Conservation (phyloP, 2,329 filamentous ascomycete genomes). For the Didymella sp. region DNA sequence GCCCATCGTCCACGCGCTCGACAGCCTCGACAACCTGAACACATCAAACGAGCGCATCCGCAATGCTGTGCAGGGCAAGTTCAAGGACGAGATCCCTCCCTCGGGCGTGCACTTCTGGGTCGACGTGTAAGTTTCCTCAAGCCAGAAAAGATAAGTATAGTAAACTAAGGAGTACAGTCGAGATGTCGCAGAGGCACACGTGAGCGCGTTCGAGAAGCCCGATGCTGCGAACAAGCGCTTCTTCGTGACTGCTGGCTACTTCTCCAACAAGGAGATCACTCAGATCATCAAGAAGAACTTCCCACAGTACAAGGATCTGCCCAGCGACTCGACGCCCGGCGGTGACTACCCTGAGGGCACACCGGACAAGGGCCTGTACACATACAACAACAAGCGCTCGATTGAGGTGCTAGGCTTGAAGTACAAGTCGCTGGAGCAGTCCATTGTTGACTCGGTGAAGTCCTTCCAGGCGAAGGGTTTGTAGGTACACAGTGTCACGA, state of each 20-base stretch:
- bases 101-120: slow-evolving; percentile 62
- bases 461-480: slow-evolving; percentile 64
- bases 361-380: slow-evolving; percentile 48
- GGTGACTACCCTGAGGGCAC: slow-evolving; percentile 58
- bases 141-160: no score
- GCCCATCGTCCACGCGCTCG: slow-evolving; percentile 65
- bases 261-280: slow-evolving; percentile 66
- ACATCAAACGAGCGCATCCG: slow-evolving; percentile 74
- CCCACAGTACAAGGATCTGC: slow-evolving; percentile 61
- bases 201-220: slow-evolving; percentile 64
- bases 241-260: slow-evolving; percentile 65
- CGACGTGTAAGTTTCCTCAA: no score
- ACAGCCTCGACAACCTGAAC: slow-evolving; percentile 70
- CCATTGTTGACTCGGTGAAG: slow-evolving; percentile 68
- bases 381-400: slow-evolving; percentile 63
- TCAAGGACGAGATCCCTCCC: slow-evolving; percentile 63
- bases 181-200: slow-evolving; percentile 69
- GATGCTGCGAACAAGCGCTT: slow-evolving; percentile 68
- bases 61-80: slow-evolving; percentile 68
- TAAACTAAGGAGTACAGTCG: no score
- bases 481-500: slow-evolving; percentile 29
- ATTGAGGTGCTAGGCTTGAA: slow-evolving; percentile 65
- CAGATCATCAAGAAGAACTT: slow-evolving; percentile 64
- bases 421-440: slow-evolving; percentile 65
- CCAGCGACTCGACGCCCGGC: slow-evolving; percentile 51